Evolutionary conservation across 352 stramenopile genomes (phyloP).

Genomic region (Phytophthora macrochlamydospora): DNA sequence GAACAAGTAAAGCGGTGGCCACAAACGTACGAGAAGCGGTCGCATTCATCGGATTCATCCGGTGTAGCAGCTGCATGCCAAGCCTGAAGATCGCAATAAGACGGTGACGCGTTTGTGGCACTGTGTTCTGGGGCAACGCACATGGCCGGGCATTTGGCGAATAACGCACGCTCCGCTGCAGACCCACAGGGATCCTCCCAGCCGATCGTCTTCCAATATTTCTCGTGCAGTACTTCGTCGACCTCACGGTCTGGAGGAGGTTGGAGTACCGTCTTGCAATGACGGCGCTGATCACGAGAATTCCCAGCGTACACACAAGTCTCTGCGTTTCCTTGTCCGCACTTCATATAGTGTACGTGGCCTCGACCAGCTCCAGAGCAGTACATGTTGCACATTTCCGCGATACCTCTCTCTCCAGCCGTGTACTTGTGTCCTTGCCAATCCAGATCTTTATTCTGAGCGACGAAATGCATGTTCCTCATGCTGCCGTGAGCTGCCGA

Average conservation of each 20-base stretch:
- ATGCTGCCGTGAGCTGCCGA: constrained; percentile 56
- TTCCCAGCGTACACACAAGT: constrained; percentile 37
- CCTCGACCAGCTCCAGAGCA: constrained; percentile 48
- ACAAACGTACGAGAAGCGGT: constrained; percentile 19
- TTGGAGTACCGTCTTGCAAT: constrained; percentile 31
- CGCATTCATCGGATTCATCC: neutral
- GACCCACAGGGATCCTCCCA: constrained; percentile 55
- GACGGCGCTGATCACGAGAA: constrained; percentile 33
- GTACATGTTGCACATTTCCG: constrained; percentile 61
- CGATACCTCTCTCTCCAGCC: constrained; percentile 38
- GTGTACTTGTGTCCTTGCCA: constrained; percentile 34
- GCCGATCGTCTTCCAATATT: constrained; percentile 55
- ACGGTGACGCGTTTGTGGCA: constrained; percentile 20
- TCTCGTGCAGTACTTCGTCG: constrained; percentile 50
- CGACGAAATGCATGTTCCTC: constrained; percentile 50
- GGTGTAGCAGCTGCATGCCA: constrained; percentile 30
- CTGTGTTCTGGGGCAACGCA: constrained; percentile 44
- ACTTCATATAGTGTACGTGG: constrained; percentile 55
- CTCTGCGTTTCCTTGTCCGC: constrained; percentile 14
- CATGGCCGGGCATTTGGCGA: constrained; percentile 40
- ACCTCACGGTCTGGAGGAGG: constrained; percentile 28
- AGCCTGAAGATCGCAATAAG: constrained; percentile 30
- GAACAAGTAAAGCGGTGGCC: constrained; percentile 47
- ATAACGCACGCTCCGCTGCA: constrained; percentile 27
- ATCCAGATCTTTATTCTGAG: constrained; percentile 24